Percentiles rank a stretch among this genome's conserved stretches.
These are phyloP conservation scores for Sphagnurus paluster DNA, from an alignment of 1,284 basidiomycete species.

Conservation along the genomic window DNA sequence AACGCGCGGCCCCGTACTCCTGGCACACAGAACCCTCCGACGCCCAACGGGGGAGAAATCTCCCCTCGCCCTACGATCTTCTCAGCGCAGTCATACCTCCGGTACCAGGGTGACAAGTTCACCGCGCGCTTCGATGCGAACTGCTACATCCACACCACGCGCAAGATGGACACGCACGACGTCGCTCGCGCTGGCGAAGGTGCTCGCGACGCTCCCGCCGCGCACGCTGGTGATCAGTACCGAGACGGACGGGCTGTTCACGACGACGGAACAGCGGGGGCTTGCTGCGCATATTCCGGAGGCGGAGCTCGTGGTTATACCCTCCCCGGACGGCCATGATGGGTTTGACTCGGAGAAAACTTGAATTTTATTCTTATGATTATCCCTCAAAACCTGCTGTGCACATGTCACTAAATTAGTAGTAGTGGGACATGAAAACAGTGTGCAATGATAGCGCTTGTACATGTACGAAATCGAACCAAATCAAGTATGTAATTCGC, in stretches of 20 bases:
- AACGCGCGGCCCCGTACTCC: neutral
- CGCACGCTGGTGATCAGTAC: conserved; percentile 88
- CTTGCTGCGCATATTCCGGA: conserved; percentile 78
- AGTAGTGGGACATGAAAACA: too few species aligned
- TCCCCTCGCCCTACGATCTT: conserved; percentile 55
- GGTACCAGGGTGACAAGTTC: conserved; percentile 98
- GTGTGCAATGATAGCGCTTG: too few species aligned
- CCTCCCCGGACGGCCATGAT: conserved; percentile 91
- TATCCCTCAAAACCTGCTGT: too few species aligned
- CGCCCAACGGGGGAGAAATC: conserved; percentile 3
- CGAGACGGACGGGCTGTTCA: conserved; percentile 91
- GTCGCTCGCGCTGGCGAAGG: conserved; percentile 56
- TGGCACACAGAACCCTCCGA: conserved; percentile 5
- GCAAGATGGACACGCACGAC: conserved; percentile 97
- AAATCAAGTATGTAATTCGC: too few species aligned
- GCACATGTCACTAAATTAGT: too few species aligned
- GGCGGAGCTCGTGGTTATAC: conserved; percentile 79
- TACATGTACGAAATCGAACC: too few species aligned
- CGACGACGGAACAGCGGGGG: conserved; percentile 80
- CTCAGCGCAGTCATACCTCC: conserved; percentile 93
- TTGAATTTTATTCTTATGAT: too few species aligned
- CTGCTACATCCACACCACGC: conserved; percentile 96
- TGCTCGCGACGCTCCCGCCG: conserved; percentile 66
- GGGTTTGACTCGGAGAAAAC: too few species aligned
- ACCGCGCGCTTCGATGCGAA: conserved; percentile 93